Base-by-base conservation (phyloP, 2,329 filamentous ascomycete genomes). In the Karstenula rhodostoma region DNA sequence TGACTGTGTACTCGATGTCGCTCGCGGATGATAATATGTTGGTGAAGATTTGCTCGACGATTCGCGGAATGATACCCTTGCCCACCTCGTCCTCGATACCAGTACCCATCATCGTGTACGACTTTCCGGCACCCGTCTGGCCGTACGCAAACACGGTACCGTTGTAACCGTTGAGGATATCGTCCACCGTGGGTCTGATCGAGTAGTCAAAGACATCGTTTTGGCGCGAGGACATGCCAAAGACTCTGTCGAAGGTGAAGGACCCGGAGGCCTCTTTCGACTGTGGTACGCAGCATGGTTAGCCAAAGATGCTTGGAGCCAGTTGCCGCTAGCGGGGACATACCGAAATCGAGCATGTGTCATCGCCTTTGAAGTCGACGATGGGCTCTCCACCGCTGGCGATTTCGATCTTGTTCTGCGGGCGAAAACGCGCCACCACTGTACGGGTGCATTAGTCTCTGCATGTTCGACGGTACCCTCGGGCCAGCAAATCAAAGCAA, bases 111-210 rank as follows among this genome's bases (percentile, higher is more conserved):
- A 99, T 99, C 56, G 95, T 98, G 78, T 96, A 98, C 23, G 95
- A 98, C 84, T 99, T 99, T 84, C 95, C 95, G 13, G 94, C 94
- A 79, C 95, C 95, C 0, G 95, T 99, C 84, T 98, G 95, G 67
- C 95, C 95, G 78, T 99, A 99, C 65, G 95, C 95, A 73, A 99
- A 98, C 69, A 99, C 94, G 15, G 94, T 98, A 76, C 94, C 95
- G 83, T 99, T 99, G 87, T 99, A 99, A 67, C 95, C 95, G 81
- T 98, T 97, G 67, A 99, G 86, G 69, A 99, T 97, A 78, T 98
- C 95, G 82, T 98, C 94, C 69, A 99, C 95, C 22, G 95, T 98
- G 27, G 92, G 88, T 67, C 91, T 90, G 79, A 99, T 98, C 44
- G 95, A 98, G 83, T 95, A 99, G 80, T 98, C 92, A 83, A 99